Evolutionary conservation across 768 basidiomycete genomes (phyloP).

Genomic region (Collybiopsis confluens): DNA sequence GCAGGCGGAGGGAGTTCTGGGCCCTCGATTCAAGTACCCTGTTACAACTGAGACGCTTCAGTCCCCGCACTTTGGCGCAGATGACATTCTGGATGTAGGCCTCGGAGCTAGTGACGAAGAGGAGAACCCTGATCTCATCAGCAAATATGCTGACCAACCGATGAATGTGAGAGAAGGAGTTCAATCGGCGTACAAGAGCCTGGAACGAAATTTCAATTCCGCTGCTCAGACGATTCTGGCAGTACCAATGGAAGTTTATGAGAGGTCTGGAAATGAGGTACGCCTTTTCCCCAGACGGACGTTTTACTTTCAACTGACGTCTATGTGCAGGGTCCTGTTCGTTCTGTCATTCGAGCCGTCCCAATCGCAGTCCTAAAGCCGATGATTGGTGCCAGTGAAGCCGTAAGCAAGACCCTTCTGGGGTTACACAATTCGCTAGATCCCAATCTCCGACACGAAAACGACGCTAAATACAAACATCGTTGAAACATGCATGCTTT

Average conservation of each 20-base stretch:
- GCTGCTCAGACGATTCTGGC: conserved; percentile 98
- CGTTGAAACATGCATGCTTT: conserved; percentile 23
- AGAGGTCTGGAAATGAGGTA: conserved; percentile 88
- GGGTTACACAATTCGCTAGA: conserved; percentile 93
- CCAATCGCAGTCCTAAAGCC: conserved; percentile 96
- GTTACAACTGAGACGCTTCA: conserved; percentile 68
- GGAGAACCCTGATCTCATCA: conserved; percentile 51
- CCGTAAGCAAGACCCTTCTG: conserved; percentile 91
- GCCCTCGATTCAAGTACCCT: conserved; percentile 66
- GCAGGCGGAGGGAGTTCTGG: conserved; percentile 87
- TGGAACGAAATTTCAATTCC: conserved; percentile 82
- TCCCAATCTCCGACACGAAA: conserved; percentile 76
- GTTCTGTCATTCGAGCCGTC: conserved; percentile 92
- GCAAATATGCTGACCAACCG: conserved; percentile 92
- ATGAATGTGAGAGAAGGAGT: conserved; percentile 80
- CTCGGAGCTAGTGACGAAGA: conserved; percentile 25
- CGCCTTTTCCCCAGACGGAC: conserved; percentile 16
- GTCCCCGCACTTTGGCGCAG: conserved; percentile 20
- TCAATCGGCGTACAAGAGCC: conserved; percentile 84
- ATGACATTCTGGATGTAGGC: conserved; percentile 9
- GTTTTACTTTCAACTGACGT: conserved; percentile 6
- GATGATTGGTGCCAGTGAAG: conserved; percentile 97
- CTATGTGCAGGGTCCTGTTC: conserved; percentile 72
- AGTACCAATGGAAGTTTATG: conserved; percentile 98
- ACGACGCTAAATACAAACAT: conserved; percentile 92